phyloP scores from a whole-genome alignment of 805 yeast species.

The Candida xiaguanensis region DNA sequence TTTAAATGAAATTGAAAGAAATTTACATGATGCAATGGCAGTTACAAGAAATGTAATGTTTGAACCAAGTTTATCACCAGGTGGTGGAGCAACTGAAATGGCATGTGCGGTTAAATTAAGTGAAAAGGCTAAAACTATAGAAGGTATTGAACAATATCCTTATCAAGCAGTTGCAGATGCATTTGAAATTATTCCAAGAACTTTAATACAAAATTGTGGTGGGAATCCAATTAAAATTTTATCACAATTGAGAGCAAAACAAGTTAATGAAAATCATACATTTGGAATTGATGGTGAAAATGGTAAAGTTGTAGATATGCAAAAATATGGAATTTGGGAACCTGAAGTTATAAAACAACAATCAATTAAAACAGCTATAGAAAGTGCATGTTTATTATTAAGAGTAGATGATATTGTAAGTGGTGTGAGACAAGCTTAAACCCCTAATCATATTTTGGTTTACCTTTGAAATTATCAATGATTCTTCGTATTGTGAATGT shows the following conservation, averaged over 20 bases:
- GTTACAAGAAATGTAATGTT: conserved; percentile 93
- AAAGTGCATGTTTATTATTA: conserved; percentile 88
- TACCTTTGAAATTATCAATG: conserved; percentile 19
- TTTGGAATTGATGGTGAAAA: conserved; percentile 93
- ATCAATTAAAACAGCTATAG: conserved; percentile 95
- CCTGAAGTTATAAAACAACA: conserved; percentile 98
- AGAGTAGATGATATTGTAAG: conserved; percentile 98
- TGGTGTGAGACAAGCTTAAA: conserved; percentile 67
- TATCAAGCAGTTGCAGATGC: conserved; percentile 99
- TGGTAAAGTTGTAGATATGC: conserved; percentile 95
- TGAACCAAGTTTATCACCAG: conserved; percentile 94
- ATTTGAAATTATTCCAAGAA: conserved; percentile 96
- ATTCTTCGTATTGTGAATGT: conserved; percentile 17
- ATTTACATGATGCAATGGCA: conserved; percentile 97
- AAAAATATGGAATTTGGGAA: conserved; percentile 96
- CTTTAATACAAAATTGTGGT: conserved; percentile 95
- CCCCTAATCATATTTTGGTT: conserved; percentile 5
- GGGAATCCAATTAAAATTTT: conserved; percentile 90
- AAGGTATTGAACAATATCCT: conserved; percentile 98
- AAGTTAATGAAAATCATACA: conserved; percentile 82
- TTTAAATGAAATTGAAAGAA: conserved; percentile 92
- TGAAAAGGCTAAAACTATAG: conserved; percentile 86
- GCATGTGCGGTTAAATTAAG: conserved; percentile 86
- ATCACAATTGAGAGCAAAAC: conserved; percentile 92
- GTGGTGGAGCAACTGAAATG: conserved; percentile 99